phyloP scores from a whole-genome alignment of 768 basidiomycete species.

The Galerina sulciceps region DNA sequence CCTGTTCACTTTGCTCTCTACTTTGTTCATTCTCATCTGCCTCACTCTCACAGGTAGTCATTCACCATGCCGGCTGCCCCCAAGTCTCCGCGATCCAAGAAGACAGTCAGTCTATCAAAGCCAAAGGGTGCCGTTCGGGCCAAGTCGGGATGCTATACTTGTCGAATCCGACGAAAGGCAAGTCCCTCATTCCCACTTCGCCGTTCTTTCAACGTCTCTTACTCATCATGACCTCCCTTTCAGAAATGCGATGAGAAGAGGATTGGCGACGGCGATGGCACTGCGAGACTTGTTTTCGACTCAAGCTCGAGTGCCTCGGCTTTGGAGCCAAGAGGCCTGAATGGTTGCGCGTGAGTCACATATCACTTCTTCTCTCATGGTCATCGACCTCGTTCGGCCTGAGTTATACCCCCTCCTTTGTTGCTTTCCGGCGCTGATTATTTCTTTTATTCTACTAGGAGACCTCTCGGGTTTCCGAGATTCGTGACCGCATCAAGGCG shows the following conservation, averaged over 20 bases:
- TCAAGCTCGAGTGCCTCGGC: slow-evolving; percentile 83
- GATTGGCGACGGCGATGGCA: slow-evolving; percentile 50
- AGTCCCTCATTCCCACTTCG: slow-evolving; percentile 18
- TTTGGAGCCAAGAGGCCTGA: slow-evolving; percentile 87
- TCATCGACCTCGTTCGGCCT: not conserved
- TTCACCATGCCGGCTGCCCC: slow-evolving; percentile 42
- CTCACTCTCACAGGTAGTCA: not conserved
- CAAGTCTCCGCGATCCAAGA: slow-evolving; percentile 46
- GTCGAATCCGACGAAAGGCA: slow-evolving; percentile 86
- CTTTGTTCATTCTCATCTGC: slow-evolving; percentile 13
- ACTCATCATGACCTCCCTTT: slow-evolving; percentile 14
- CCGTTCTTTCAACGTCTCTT: not conserved
- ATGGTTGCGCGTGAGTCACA: slow-evolving; percentile 72
- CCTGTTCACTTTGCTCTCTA: slow-evolving; percentile 6
- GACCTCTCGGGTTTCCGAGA: slow-evolving; percentile 64
- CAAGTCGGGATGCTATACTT: slow-evolving; percentile 90
- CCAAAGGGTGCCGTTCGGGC: slow-evolving; percentile 83
- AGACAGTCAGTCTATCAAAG: slow-evolving; percentile 58
- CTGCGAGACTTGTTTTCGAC: slow-evolving; percentile 79
- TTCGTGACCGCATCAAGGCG: slow-evolving; percentile 79
- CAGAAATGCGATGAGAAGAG: slow-evolving; percentile 88
- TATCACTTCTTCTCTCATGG: slow-evolving; percentile 8
- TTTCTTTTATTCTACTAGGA: slow-evolving; percentile 48
- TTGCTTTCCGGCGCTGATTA: not conserved
- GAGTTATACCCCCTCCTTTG: not conserved